Conservation (phyloP, 306 rosid genomes). For the Aeschynomene evenia region DNA sequence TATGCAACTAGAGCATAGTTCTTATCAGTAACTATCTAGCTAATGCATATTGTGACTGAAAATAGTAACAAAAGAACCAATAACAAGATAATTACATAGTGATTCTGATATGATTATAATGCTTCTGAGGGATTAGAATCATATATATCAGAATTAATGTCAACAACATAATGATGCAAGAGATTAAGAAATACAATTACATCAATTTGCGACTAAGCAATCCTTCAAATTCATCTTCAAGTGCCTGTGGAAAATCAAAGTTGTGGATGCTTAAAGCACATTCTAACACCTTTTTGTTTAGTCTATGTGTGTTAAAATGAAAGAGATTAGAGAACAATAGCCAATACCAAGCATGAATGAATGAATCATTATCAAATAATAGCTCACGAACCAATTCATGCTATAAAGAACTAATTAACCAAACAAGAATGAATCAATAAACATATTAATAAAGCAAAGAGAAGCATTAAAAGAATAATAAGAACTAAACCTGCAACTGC, state of each 20-base stretch:
- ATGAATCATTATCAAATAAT: too few relatives aligned
- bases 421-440: too few relatives aligned
- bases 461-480: too few relatives aligned
- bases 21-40: too few relatives aligned
- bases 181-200: constrained; percentile 41
- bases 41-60: neutral
- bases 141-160: constrained; percentile 10
- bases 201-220: constrained; percentile 60
- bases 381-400: too few relatives aligned
- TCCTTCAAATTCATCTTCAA: constrained; percentile 83
- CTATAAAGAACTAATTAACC: too few relatives aligned
- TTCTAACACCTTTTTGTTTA: neutral
- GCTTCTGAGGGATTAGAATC: neutral
- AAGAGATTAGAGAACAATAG: too few relatives aligned
- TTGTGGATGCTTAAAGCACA: neutral
- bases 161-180: neutral
- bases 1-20: neutral
- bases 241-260: constrained; percentile 65
- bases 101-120: too few relatives aligned
- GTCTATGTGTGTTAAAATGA: neutral
- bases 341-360: neutral
- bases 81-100: neutral
- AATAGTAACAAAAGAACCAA: neutral
- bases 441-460: too few relatives aligned
- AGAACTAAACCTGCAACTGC: too few relatives aligned